These are phyloP conservation scores for Globisporangium echinulatum DNA, from an alignment of 352 stramenopile genomes.

Conservation along the genomic window DNA sequence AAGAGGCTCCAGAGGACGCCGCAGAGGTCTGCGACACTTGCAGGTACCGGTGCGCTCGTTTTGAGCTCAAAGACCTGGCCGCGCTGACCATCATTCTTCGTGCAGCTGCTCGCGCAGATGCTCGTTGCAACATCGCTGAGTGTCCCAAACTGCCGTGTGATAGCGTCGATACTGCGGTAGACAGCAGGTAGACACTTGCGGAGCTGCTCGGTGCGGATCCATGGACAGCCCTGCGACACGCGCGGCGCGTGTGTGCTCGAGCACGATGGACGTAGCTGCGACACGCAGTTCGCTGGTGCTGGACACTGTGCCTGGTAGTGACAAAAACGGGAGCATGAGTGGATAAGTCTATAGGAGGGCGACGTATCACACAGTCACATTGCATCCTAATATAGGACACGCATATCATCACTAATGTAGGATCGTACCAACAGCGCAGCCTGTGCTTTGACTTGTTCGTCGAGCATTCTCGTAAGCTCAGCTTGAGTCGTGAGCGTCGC, in stretches of 20 bases:
- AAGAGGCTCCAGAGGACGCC: slow-evolving; percentile 4
- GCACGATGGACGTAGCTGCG: background rate
- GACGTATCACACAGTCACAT: too few relatives aligned
- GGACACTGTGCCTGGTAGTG: background rate
- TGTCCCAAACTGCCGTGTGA: background rate
- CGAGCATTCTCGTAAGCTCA: slow-evolving; percentile 33
- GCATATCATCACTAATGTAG: background rate
- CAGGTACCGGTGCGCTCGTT: slow-evolving; percentile 7
- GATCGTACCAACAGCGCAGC: background rate
- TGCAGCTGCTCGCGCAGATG: slow-evolving; percentile 11
- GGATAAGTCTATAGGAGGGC: background rate
- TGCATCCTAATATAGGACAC: too few relatives aligned
- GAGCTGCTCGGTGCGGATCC: slow-evolving; percentile 11
- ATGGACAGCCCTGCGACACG: slow-evolving; percentile 4
- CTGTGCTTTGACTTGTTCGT: slow-evolving; percentile 2
- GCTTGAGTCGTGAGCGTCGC: slow-evolving; percentile 29
- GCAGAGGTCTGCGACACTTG: slow-evolving; percentile 1
- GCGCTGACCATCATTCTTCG: slow-evolving; percentile 1
- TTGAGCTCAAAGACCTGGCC: slow-evolving; percentile 12
- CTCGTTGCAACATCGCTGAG: slow-evolving; percentile 3
- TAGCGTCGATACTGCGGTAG: slow-evolving; percentile 6
- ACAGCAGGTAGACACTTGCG: slow-evolving; percentile 3
- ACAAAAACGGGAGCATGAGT: background rate
- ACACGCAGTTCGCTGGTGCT: background rate
- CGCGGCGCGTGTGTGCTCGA: background rate